Conservation (phyloP, 305 asterid species). For the Fraxinus platypoda region DNA sequence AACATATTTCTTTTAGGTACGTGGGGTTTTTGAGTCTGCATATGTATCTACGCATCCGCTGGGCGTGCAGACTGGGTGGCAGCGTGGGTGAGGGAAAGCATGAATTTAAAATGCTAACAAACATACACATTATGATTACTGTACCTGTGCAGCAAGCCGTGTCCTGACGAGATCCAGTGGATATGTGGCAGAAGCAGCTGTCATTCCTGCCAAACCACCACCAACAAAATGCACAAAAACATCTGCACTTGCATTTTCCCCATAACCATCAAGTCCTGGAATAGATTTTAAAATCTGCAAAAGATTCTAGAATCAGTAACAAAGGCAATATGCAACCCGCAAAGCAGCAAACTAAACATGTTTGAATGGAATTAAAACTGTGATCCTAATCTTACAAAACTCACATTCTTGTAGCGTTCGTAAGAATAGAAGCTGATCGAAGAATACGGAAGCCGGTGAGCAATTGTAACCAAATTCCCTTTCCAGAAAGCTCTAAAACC, state of each 20-base stretch:
- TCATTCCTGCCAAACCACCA: neutral
- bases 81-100: neutral
- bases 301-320: neutral
- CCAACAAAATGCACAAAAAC: constrained; percentile 2
- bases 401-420: constrained; percentile 45
- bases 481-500: constrained; percentile 58
- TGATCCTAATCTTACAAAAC: constrained; percentile 14
- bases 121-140: neutral
- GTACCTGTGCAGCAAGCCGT: constrained; percentile 54
- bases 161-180: constrained; percentile 38
- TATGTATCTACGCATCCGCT: neutral
- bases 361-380: neutral
- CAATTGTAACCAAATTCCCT: constrained; percentile 56
- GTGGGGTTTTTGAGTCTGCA: neutral
- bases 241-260: constrained; percentile 30
- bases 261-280: constrained; percentile 33
- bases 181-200: neutral
- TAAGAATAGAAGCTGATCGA: constrained; percentile 33
- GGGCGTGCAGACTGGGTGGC: neutral
- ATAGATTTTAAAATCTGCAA: constrained; percentile 39
- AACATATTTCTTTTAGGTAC: neutral
- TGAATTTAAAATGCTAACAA: neutral
- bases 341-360: neutral
- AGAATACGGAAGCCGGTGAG: constrained; percentile 41
- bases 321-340: neutral